Evolutionary conservation across 2,329 filamentous ascomycete species (phyloP).

Genomic region (Saccharata proteae): DNA sequence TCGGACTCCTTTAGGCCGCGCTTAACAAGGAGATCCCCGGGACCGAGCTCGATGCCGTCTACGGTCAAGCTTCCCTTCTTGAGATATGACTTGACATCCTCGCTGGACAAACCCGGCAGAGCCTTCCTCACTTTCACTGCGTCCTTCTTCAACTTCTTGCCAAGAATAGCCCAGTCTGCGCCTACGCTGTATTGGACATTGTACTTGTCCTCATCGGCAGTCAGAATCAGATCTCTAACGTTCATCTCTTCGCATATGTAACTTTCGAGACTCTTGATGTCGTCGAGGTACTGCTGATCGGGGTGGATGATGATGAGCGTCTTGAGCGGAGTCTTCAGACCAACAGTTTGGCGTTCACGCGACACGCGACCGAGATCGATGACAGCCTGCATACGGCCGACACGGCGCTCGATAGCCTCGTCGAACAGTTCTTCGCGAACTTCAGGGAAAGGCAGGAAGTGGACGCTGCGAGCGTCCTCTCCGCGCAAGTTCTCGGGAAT

Average conservation of each 20-base stretch:
- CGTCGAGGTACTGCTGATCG: slow-evolving; percentile 70
- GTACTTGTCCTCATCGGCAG: slow-evolving; percentile 79
- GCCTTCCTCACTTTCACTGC: slow-evolving; percentile 85
- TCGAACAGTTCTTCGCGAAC: slow-evolving; percentile 84
- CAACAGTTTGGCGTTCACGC: slow-evolving; percentile 71
- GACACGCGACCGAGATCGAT: slow-evolving; percentile 84
- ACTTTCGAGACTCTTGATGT: slow-evolving; percentile 71
- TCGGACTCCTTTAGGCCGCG: slow-evolving; percentile 64
- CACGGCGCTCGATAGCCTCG: slow-evolving; percentile 70
- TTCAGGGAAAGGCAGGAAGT: slow-evolving; percentile 84
- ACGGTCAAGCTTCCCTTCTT: slow-evolving; percentile 63
- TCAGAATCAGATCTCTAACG: slow-evolving; percentile 71
- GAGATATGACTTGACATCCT: slow-evolving; percentile 71
- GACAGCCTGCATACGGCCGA: slow-evolving; percentile 86
- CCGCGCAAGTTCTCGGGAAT: slow-evolving; percentile 61
- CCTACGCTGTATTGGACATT: slow-evolving; percentile 82
- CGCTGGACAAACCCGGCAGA: slow-evolving; percentile 63
- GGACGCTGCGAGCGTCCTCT: slow-evolving; percentile 72
- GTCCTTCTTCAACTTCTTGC: slow-evolving; percentile 96
- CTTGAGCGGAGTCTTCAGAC: slow-evolving; percentile 83
- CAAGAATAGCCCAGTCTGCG: slow-evolving; percentile 86
- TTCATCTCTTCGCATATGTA: slow-evolving; percentile 92
- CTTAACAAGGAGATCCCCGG: slow-evolving; percentile 73
- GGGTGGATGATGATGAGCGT: slow-evolving; percentile 80
- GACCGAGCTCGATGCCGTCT: slow-evolving; percentile 71